Conservation (phyloP, 768 basidiomycete genomes). For the Clathrus columnatus region DNA sequence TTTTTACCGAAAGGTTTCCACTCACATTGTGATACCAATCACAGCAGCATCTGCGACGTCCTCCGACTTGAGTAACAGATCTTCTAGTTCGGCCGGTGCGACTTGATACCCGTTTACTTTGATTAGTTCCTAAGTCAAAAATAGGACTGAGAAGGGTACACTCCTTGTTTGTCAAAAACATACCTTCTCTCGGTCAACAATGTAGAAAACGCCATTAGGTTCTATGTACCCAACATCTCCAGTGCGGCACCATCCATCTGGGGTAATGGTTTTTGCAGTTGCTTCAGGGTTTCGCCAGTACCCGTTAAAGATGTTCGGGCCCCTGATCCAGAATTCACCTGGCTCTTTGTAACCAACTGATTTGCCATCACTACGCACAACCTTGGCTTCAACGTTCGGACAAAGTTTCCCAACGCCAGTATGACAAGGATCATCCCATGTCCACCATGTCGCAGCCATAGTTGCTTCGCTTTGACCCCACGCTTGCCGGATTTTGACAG, state of each 20-base stretch:
- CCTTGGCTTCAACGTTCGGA: constrained; percentile 65
- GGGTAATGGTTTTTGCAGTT: constrained; percentile 58
- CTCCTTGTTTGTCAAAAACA: neutral
- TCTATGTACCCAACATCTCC: constrained; percentile 72
- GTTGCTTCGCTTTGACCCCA: constrained; percentile 27
- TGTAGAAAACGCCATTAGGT: constrained; percentile 60
- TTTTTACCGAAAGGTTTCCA: neutral
- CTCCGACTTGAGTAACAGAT: constrained; percentile 63
- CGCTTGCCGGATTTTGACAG: constrained; percentile 9
- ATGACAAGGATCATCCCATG: constrained; percentile 9
- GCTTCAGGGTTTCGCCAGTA: constrained; percentile 68
- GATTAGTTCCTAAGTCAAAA: constrained; percentile 27
- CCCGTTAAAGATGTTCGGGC: constrained; percentile 58
- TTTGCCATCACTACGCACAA: constrained; percentile 57
- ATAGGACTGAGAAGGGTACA: neutral
- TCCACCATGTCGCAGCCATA: constrained; percentile 43
- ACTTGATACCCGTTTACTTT: constrained; percentile 44
- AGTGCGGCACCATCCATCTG: constrained; percentile 80
- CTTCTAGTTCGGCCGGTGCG: constrained; percentile 80
- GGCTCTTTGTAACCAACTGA: constrained; percentile 44
- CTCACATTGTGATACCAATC: constrained; percentile 58
- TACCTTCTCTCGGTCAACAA: constrained; percentile 69
- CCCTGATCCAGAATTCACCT: constrained; percentile 79
- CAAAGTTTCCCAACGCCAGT: constrained; percentile 49
- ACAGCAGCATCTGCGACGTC: constrained; percentile 75